Conservation (phyloP, 345 rosid genomes). For the Populus nigra region DNA sequence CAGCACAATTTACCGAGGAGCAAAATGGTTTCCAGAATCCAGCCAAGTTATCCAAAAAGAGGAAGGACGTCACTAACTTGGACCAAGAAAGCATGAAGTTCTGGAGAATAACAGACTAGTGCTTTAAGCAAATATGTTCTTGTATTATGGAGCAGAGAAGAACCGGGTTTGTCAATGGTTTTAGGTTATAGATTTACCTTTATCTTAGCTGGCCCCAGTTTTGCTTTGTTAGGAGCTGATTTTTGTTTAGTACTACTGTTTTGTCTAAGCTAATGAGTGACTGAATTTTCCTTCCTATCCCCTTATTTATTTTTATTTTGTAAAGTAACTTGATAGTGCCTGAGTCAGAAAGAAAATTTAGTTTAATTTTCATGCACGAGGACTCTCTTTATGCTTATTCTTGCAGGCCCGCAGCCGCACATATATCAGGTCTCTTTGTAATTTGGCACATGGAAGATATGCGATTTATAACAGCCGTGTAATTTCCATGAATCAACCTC, state of each 20-base stretch:
- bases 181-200: background rate
- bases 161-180: background rate
- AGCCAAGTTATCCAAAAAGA: constrained; percentile 52
- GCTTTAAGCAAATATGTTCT: background rate
- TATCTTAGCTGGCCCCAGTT: constrained; percentile 7
- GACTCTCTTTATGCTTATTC: no score
- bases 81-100: constrained; percentile 61
- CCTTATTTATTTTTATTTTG: background rate
- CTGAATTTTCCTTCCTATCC: background rate
- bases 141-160: background rate
- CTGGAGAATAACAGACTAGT: constrained; percentile 42
- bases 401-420: no score
- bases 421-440: background rate
- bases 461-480: background rate
- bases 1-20: constrained; percentile 66
- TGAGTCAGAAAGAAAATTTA: background rate
- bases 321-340: background rate
- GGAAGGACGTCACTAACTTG: constrained; percentile 50
- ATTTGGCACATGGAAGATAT: background rate
- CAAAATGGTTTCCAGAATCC: constrained; percentile 40
- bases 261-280: background rate
- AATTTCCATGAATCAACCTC: background rate
- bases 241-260: constrained; percentile 1
- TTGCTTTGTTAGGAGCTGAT: constrained; percentile 11
- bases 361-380: background rate